Conservation (phyloP, 345 rosid species). For the Barbarea vulgaris region DNA sequence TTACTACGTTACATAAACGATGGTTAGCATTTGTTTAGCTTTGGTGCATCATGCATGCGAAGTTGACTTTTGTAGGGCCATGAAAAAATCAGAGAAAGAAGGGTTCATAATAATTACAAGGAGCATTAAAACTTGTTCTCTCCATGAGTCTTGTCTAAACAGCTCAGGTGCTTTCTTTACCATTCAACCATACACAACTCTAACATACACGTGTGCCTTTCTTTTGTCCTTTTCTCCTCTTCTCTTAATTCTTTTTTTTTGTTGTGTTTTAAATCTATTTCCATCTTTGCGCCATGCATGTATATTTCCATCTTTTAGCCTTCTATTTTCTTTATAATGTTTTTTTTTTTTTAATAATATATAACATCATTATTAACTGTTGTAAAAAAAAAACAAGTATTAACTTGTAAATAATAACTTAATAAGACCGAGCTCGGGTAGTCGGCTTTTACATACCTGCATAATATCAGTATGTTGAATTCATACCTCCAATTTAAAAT, state of each 20-base stretch:
- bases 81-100: background rate
- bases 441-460: too few species aligned
- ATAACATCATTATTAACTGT: background rate
- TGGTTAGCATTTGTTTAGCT: constrained; percentile 6
- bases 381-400: background rate
- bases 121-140: constrained; percentile 40
- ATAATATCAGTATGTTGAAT: too few species aligned
- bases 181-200: constrained; percentile 44
- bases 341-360: too few species aligned
- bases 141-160: constrained; percentile 45
- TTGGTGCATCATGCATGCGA: constrained; percentile 30
- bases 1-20: background rate
- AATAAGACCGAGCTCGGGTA: too few species aligned
- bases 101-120: background rate
- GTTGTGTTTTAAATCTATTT: constrained; percentile 25
- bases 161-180: constrained; percentile 42
- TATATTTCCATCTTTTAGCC: constrained; percentile 3
- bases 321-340: background rate
- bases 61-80: constrained; percentile 24
- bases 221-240: constrained; percentile 24
- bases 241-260: constrained; percentile 33
- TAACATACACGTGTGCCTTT: constrained; percentile 37
- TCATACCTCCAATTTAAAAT: too few species aligned
- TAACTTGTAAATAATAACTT: background rate
- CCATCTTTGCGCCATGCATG: constrained; percentile 19